Percentiles rank a stretch among this genome's conserved stretches.
These are phyloP conservation scores for Coemansia sp. DNA, from an alignment of 192 early-diverging fungal genomes.

Conservation along the genomic window DNA sequence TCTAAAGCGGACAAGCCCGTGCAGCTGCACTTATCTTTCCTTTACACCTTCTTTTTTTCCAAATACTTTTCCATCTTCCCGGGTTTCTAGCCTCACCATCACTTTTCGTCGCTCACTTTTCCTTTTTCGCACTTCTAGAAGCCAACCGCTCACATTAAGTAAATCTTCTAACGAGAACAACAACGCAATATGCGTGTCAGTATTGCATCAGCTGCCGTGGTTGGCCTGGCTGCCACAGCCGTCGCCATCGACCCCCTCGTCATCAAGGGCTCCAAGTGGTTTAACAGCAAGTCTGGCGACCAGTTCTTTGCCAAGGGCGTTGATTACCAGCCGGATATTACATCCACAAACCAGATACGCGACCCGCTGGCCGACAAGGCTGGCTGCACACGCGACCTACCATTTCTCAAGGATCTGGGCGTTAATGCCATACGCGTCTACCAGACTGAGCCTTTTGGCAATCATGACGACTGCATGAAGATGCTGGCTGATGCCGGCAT, in stretches of 20 bases:
- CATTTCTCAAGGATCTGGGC: slow-evolving; percentile 64
- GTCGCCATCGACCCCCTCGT: slow-evolving; percentile 59
- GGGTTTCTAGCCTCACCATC: background rate
- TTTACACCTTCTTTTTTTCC: background rate
- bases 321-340: slow-evolving; percentile 66
- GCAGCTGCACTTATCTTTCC: background rate
- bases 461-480: slow-evolving; percentile 73
- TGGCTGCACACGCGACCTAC: slow-evolving; percentile 65
- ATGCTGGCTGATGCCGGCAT: slow-evolving; percentile 62
- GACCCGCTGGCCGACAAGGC: slow-evolving; percentile 65
- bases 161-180: background rate
- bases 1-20: background rate
- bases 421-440: slow-evolving; percentile 73
- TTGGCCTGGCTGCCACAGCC: slow-evolving; percentile 14
- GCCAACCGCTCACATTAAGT: background rate
- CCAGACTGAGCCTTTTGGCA: slow-evolving; percentile 59
- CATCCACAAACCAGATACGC: slow-evolving; percentile 26
- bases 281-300: slow-evolving; percentile 66
- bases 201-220: slow-evolving; percentile 5
- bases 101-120: background rate
- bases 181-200: slow-evolving; percentile 34
- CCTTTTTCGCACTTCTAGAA: background rate
- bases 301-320: slow-evolving; percentile 77
- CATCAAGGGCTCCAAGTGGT: slow-evolving; percentile 74
- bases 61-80: background rate